Base-by-base conservation (phyloP, 73 alveolate species). In the Paramecium caudatum region DNA sequence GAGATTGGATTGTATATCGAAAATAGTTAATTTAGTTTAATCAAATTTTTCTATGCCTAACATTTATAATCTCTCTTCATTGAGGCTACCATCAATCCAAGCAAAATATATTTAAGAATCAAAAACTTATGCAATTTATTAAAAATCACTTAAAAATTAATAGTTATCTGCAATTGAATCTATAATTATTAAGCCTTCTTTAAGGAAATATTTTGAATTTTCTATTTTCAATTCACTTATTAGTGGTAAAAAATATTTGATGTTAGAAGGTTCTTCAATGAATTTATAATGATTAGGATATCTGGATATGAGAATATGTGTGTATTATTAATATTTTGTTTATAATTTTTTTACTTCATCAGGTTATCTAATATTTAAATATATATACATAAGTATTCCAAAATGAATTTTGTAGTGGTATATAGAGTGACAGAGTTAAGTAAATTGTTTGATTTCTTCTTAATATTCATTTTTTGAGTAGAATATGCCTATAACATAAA, bases 21-120 rank as follows among this genome's bases (percentile, higher is more conserved):
- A 74, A 15, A 74, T 27, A 4, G 88, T 74, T 15, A 74, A 5
- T 74, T 27, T 74, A 5, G 69, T 36, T 41, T 45, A 17, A 16
- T 74, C 88, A 43, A 74, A 74, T 74, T 74, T 74, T 2, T 74
- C 88, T 4, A 74, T 74, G n/a, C 88, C 88, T 17, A 74, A 21
- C 88, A 74, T 74, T 7, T 74, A 41, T 17, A 74, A 41, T 74
- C 68, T 9, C 16, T 74, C 88, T 41, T 74, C 88, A 74, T 74
- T 74, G 5, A 74, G 17, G 43, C 32, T 74, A 9, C 88, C 88
- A 39, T 74, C 88, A 0, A 74, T 37, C 88, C 88, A 74, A 4
- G 88, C 47, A 43, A 74, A 36, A 48, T 48, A 41, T 65, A 36
- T 36, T 33, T 25, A n/a, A 32, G 25, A 4, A 10, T 30, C 15